A percentile compares a stretch with the other conserved stretches of the same genome.
phyloP scores from a whole-genome alignment of 768 basidiomycete genomes.

The Trametes cingulata region DNA sequence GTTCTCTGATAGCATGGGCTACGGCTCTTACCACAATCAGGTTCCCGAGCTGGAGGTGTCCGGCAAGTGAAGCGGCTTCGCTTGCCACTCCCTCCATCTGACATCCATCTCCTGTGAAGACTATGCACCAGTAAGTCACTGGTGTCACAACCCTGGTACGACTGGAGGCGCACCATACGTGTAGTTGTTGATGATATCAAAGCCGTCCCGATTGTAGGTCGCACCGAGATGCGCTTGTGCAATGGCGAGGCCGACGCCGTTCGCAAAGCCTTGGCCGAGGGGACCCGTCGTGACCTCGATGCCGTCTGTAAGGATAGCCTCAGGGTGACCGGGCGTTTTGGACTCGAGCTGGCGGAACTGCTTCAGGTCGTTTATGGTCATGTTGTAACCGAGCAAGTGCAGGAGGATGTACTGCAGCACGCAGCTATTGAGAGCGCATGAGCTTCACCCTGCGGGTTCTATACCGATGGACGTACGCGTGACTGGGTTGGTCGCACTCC shows the following conservation, averaged over 20 bases:
- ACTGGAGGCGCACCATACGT: conserved; percentile 69
- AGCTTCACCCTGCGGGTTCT: not conserved
- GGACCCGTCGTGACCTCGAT: conserved; percentile 95
- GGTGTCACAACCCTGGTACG: no score
- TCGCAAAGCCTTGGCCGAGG: conserved; percentile 92
- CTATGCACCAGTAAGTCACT: conserved; percentile 37
- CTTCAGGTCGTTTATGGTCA: conserved; percentile 91
- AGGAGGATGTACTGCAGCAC: conserved; percentile 92
- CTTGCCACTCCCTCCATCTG: conserved; percentile 96
- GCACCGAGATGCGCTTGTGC: conserved; percentile 90
- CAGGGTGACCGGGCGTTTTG: conserved; percentile 92
- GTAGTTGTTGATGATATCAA: conserved; percentile 80
- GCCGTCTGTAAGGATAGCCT: conserved; percentile 69
- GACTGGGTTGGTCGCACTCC: conserved; percentile 44
- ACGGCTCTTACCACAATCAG: conserved; percentile 73
- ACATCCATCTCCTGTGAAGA: conserved; percentile 94
- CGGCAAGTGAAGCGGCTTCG: conserved; percentile 90
- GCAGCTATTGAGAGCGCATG: conserved; percentile 52
- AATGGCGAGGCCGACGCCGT: conserved; percentile 91
- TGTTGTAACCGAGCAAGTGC: conserved; percentile 89
- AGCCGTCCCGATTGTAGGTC: conserved; percentile 85
- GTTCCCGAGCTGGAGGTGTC: conserved; percentile 92
- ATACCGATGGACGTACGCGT: conserved; percentile 59
- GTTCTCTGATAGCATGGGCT: not conserved
- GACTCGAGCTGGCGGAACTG: conserved; percentile 90